Conservation (phyloP, 2,329 filamentous ascomycete species). For the Aspergillus sp. region DNA sequence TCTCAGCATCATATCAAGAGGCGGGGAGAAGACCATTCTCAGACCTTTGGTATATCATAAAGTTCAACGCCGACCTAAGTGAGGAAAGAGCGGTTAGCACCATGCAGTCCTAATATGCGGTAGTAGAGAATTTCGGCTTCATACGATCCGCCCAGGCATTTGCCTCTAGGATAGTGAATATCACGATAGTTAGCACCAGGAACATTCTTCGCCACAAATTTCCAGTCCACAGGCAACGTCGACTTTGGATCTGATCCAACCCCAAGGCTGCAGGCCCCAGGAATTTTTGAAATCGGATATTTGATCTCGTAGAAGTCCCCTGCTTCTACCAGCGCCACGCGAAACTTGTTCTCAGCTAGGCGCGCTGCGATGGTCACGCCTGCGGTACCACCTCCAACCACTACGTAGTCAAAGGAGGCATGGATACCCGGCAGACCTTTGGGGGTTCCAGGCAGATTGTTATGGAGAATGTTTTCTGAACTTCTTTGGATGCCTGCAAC, state of each 20-base stretch:
- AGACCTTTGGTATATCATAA: constrained; percentile 30
- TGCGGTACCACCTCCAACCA: constrained; percentile 36
- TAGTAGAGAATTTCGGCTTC: not conserved
- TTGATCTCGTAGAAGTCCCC: constrained; percentile 48
- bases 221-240: constrained; percentile 47
- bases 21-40: not conserved
- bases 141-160: constrained; percentile 26
- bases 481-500: constrained; percentile 1
- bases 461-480: not conserved
- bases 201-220: constrained; percentile 42
- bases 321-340: constrained; percentile 35
- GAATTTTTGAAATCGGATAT: constrained; percentile 51
- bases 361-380: constrained; percentile 44
- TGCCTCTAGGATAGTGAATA: constrained; percentile 24
- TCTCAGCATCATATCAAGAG: not conserved
- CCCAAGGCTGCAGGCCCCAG: constrained; percentile 15
- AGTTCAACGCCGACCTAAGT: constrained; percentile 26
- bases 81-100: not conserved
- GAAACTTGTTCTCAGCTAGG: constrained; percentile 45
- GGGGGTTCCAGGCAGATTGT: not conserved
- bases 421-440: constrained; percentile 6
- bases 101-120: not conserved
- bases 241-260: constrained; percentile 14
- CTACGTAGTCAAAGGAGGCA: constrained; percentile 24
- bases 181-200: constrained; percentile 42